Base-by-base conservation (phyloP, 352 stramenopile genomes). In the Phytophthora brassicae region DNA sequence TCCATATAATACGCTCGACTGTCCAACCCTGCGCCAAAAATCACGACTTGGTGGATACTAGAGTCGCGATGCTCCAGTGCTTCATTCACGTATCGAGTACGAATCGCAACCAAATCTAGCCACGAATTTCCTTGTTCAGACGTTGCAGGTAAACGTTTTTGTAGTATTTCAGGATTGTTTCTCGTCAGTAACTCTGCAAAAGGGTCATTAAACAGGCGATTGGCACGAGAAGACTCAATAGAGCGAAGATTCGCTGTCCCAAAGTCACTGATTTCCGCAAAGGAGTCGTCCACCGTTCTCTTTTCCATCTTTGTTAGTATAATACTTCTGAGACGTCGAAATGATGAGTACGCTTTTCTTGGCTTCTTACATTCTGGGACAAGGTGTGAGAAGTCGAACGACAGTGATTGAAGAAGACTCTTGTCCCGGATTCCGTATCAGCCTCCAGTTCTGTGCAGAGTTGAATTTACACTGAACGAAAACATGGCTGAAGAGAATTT, bases 1-100 rank as follows among this genome's bases (percentile, higher is more conserved):
- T 81, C 47, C 68, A 86, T 55, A 7, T 74, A 73, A 64, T 82
- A 81, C 4, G 77, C 74, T 22, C 77, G 62, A 24, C 64, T 71
- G 48, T 84, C 77, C 9, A 86, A 43, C 1, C 77, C 77, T 5
- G 77, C 57, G 7, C 64, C 72, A 7, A 86, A 57, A 29, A 86
- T 69, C 43, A 86, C 77, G 44, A 84, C 17, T 28, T 86, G 69
- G 3, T 63, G 41, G 20, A 77, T 75, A n/a, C 20, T 49, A 0
- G 17, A 5, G 23, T 74, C 4, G 23, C 74, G 71, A 24, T 72
- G 23, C 0, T 56, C 23, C 26, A 86, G 41, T 6, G 76, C 74
- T 38, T 86, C 76, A 53, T 84, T 72, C 29, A 84, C 48, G 35
- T 61, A 75, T 6, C 72, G 64, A 6, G 76, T 75, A 2, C 70